Conservation (phyloP, 192 early-diverging fungal species). For the Phlyctochytrium planicorne region DNA sequence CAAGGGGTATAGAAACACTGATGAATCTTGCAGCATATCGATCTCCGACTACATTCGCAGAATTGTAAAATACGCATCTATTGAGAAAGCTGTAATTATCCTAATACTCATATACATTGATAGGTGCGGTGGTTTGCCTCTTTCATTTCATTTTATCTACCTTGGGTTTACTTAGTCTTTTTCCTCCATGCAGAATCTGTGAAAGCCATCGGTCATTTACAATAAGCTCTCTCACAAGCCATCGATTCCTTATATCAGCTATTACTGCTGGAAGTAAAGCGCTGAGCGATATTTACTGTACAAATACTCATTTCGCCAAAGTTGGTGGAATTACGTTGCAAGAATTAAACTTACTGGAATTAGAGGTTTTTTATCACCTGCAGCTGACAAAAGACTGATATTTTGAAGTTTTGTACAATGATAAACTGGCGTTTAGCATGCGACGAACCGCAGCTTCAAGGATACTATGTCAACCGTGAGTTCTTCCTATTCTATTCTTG, state of each 20-base stretch:
- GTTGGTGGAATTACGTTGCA: conserved; percentile 93
- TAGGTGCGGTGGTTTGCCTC: conserved; percentile 64
- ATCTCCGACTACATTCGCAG: conserved; percentile 86
- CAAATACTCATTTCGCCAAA: conserved; percentile 92
- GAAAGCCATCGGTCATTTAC: conserved; percentile 70
- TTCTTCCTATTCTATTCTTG: neutral
- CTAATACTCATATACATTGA: conserved; percentile 93
- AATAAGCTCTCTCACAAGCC: conserved; percentile 88
- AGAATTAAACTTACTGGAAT: conserved; percentile 89
- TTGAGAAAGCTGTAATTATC: conserved; percentile 88
- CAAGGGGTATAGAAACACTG: neutral
- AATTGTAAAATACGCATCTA: conserved; percentile 86
- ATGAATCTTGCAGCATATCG: conserved; percentile 59
- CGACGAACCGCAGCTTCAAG: conserved; percentile 75
- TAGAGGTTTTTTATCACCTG: conserved; percentile 53
- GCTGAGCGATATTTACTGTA: conserved; percentile 89
- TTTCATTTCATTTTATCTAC: conserved; percentile 14
- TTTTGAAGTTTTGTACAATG: conserved; percentile 57
- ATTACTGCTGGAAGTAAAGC: conserved; percentile 84
- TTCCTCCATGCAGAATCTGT: conserved; percentile 38
- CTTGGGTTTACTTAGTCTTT: neutral
- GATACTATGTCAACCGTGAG: conserved; percentile 80
- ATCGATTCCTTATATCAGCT: conserved; percentile 89
- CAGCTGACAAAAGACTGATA: neutral
- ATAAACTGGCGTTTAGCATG: conserved; percentile 88